Evolutionary conservation across 139 green algal genomes (phyloP).

Genomic region (Chlamydomonas eustigma): DNA sequence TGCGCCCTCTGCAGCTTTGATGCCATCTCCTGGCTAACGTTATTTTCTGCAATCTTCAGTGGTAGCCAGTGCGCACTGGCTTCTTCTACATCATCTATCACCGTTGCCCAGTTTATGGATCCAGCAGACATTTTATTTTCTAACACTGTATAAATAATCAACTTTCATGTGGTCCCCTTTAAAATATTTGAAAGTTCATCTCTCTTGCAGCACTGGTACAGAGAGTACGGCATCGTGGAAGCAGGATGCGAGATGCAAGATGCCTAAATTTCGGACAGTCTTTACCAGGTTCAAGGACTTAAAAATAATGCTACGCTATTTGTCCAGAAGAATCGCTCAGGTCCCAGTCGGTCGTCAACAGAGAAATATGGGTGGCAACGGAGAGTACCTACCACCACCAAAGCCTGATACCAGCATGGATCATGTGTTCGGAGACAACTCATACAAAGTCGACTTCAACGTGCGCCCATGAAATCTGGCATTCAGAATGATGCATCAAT

Average conservation of each 20-base stretch:
- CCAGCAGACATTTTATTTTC: background rate
- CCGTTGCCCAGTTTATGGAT: background rate
- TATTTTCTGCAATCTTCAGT: background rate
- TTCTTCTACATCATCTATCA: background rate
- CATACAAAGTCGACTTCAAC: conserved; percentile 14
- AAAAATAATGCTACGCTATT: background rate
- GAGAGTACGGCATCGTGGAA: background rate
- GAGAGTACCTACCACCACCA: conserved; percentile 2
- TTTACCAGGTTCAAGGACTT: background rate
- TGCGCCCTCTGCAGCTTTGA: background rate
- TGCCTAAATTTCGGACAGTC: background rate
- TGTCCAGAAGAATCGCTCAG: background rate
- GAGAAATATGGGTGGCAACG: background rate
- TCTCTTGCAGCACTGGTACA: too few species aligned
- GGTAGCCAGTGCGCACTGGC: background rate
- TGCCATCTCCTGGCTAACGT: too few species aligned
- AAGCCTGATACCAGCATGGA: conserved; percentile 27
- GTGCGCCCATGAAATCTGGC: conserved; percentile 1
- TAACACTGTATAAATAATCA: background rate
- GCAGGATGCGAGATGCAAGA: background rate
- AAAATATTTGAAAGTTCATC: background rate
- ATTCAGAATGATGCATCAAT: too few species aligned
- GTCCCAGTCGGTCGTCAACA: too few species aligned
- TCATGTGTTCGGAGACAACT: conserved; percentile 25
- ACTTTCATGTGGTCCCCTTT: background rate